Evolutionary conservation across 768 basidiomycete species (phyloP).

Genomic region (Cystoderma amianthinum): DNA sequence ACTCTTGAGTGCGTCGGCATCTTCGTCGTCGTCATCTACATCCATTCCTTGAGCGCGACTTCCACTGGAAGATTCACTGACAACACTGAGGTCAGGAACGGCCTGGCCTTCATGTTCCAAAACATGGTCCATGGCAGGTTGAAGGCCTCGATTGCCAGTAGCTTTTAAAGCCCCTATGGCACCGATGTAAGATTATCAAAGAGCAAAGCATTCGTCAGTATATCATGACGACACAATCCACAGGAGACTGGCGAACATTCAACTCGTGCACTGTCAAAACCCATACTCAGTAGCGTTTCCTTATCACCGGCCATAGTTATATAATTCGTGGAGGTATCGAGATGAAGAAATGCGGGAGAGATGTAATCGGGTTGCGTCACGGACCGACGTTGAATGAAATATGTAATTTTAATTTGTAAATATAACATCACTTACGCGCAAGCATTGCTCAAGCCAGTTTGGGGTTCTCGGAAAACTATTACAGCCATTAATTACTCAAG

Average conservation of each 20-base stretch:
- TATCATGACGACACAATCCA: slow-evolving; percentile 3
- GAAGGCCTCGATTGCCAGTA: slow-evolving; percentile 77
- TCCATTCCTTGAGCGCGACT: slow-evolving; percentile 21
- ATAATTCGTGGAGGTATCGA: too few relatives aligned
- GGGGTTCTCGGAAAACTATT: too few relatives aligned
- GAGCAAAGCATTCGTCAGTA: background rate
- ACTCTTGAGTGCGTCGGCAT: slow-evolving; percentile 52
- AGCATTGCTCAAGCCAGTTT: too few relatives aligned
- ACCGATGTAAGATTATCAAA: background rate
- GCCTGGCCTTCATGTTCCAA: slow-evolving; percentile 73
- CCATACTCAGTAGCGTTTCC: slow-evolving; percentile 77
- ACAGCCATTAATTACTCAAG: too few relatives aligned
- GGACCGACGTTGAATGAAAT: too few relatives aligned
- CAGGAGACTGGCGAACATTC: slow-evolving; percentile 55
- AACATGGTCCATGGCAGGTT: slow-evolving; percentile 88
- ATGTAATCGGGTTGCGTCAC: too few relatives aligned
- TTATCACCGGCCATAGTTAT: slow-evolving; percentile 49
- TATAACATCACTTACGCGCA: too few relatives aligned
- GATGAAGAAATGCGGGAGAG: too few relatives aligned
- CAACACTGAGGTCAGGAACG: slow-evolving; percentile 55
- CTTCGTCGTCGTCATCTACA: slow-evolving; percentile 68
- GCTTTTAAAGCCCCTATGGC: slow-evolving; percentile 89
- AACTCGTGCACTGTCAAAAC: slow-evolving; percentile 77
- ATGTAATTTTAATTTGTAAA: too few relatives aligned
- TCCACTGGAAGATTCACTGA: slow-evolving; percentile 25